phyloP scores from a whole-genome alignment of 225 moss, liverwort and hornwort genomes.

The Physcomitrellopsis africana region DNA sequence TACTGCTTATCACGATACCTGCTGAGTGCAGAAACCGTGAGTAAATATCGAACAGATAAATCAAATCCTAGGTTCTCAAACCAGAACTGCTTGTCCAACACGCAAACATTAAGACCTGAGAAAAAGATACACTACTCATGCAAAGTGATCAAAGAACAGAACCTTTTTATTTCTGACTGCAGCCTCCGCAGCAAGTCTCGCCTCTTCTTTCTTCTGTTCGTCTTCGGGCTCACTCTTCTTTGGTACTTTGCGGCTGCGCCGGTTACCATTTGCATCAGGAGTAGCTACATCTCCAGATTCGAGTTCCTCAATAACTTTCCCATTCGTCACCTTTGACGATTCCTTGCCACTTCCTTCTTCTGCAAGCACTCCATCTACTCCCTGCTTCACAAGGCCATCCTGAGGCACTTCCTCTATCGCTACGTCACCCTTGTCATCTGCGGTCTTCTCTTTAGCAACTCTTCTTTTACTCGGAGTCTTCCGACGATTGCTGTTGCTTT shows the following conservation, averaged over 20 bases:
- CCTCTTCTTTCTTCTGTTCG: conserved; percentile 36
- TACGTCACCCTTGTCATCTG: conserved; percentile 36
- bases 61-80: not conserved
- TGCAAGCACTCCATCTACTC: conserved; percentile 11
- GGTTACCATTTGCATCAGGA: conserved; percentile 34
- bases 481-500: conserved; percentile 32
- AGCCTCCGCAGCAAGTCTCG: conserved; percentile 40
- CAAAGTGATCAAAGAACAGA: not conserved
- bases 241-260: conserved; percentile 22
- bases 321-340: conserved; percentile 1
- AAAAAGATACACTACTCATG: not conserved
- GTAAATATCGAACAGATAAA: conserved; percentile 17
- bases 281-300: conserved; percentile 34
- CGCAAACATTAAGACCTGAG: not conserved
- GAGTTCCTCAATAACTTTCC: conserved; percentile 14
- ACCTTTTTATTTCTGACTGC: conserved; percentile 47
- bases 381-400: conserved; percentile 31
- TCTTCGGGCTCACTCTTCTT: conserved; percentile 21
- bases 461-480: conserved; percentile 47
- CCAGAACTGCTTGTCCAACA: not conserved
- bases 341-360: not conserved
- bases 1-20: not conserved
- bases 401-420: conserved; percentile 31
- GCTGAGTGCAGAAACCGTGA: not conserved
- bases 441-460: conserved; percentile 35